Conservation (phyloP, 129 eudicot genomes). For the Heracleum sosnowskyi region DNA sequence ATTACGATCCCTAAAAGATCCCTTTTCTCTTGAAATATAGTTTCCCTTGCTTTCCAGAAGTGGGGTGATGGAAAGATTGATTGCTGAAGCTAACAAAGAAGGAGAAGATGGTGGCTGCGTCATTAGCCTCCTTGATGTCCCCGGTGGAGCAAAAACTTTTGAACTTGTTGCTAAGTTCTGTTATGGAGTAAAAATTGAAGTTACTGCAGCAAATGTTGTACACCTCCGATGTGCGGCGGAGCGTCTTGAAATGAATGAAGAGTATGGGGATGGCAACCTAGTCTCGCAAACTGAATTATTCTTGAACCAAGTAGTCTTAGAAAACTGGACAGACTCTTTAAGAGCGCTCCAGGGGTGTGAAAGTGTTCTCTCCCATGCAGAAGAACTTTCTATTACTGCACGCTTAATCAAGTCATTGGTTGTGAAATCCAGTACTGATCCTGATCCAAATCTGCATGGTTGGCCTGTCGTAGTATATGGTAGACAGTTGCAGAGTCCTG, state of each 20-base stretch:
- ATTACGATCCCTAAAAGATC: neutral
- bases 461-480: conserved; percentile 87
- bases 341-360: conserved; percentile 72
- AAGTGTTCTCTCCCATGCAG: conserved; percentile 57
- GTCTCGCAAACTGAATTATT: conserved; percentile 74
- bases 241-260: conserved; percentile 88
- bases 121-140: conserved; percentile 51
- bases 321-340: conserved; percentile 79
- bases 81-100: conserved; percentile 54
- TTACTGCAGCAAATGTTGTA: conserved; percentile 76
- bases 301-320: conserved; percentile 60
- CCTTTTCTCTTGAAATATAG: conserved; percentile 29
- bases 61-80: conserved; percentile 72
- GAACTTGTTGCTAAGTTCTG: conserved; percentile 90
- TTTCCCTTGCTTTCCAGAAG: conserved; percentile 92
- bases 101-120: conserved; percentile 40
- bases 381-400: conserved; percentile 54
- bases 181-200: conserved; percentile 87
- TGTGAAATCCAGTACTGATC: conserved; percentile 72
- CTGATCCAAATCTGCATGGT: conserved; percentile 78
- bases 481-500: conserved; percentile 93
- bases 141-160: conserved; percentile 80
- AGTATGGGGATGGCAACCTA: conserved; percentile 85
- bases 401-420: conserved; percentile 80
- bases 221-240: conserved; percentile 79